These are phyloP conservation scores for Penicillium robsamsonii DNA, from an alignment of 495 filamentous ascomycete species.

Conservation along the genomic window DNA sequence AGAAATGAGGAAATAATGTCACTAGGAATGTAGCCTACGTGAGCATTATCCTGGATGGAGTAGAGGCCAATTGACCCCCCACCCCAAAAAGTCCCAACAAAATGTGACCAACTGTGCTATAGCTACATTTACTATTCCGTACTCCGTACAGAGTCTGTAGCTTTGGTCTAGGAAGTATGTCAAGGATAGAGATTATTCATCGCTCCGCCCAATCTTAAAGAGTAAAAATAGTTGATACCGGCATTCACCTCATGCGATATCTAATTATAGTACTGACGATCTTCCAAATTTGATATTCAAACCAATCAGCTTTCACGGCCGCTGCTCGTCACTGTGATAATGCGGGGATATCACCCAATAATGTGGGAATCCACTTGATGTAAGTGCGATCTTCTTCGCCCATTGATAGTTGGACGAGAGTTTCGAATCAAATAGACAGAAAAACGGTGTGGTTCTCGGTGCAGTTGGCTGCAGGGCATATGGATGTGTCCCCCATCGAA, in stretches of 20 bases:
- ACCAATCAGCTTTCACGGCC: neutral
- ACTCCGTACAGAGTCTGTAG: no score
- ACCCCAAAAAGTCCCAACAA: neutral
- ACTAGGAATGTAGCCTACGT: neutral
- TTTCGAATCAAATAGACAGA: neutral
- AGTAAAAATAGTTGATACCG: neutral
- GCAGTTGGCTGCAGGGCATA: slow-evolving; percentile 8
- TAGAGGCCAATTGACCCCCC: neutral
- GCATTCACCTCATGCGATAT: neutral
- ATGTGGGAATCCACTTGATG: neutral
- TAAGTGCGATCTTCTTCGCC: neutral
- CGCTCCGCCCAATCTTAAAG: neutral
- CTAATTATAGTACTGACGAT: neutral
- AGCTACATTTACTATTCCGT: neutral
- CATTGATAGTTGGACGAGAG: neutral
- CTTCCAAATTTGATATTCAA: neutral
- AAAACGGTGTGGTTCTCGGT: neutral
- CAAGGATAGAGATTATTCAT: neutral
- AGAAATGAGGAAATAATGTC: neutral
- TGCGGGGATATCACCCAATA: slow-evolving; percentile 2
- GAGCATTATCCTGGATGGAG: neutral
- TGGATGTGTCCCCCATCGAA: neutral
- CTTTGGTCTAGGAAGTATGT: no score
- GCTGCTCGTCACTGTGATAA: slow-evolving; percentile 6
- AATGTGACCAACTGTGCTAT: neutral